These are phyloP conservation scores for Penicillium sp. DNA, from an alignment of 2,329 filamentous ascomycete genomes.

Conservation along the genomic window DNA sequence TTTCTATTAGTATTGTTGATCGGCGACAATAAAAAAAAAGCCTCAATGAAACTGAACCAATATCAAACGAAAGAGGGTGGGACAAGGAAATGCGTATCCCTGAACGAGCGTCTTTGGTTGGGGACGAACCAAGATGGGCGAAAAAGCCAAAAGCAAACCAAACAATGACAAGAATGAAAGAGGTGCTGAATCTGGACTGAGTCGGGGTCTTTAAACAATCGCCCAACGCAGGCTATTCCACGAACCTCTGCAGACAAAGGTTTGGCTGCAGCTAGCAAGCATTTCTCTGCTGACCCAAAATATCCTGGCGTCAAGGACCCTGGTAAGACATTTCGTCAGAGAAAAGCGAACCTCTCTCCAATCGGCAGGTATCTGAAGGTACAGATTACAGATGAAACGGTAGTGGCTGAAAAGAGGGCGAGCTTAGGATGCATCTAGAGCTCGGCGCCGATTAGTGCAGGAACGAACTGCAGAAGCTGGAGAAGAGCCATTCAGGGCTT, in stretches of 20 bases:
- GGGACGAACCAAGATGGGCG: constrained; percentile 29
- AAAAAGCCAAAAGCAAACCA: constrained; percentile 27
- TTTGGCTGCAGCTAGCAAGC: background rate
- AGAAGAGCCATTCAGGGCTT: constrained; percentile 7
- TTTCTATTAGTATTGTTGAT: constrained; percentile 16
- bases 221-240: background rate
- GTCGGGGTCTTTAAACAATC: constrained; percentile 5
- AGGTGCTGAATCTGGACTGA: background rate
- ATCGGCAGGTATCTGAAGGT: constrained; percentile 12
- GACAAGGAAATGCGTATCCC: constrained; percentile 19
- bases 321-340: constrained; percentile 20
- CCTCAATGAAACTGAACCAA: constrained; percentile 2
- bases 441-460: constrained; percentile 23
- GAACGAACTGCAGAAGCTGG: constrained; percentile 17
- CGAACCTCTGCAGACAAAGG: constrained; percentile 8
- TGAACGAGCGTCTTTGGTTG: constrained; percentile 45
- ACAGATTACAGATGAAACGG: constrained; percentile 19
- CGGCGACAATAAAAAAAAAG: constrained; percentile 20
- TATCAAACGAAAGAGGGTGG: constrained; percentile 9
- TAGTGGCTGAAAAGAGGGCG: constrained; percentile 3
- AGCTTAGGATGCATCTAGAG: constrained; percentile 10
- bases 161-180: constrained; percentile 13
- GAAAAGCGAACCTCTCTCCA: constrained; percentile 12
- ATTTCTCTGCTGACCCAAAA: background rate
- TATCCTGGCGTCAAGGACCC: background rate